Conservation (phyloP, 2,329 filamentous ascomycete genomes). For the Mycosphaerella arachidis region DNA sequence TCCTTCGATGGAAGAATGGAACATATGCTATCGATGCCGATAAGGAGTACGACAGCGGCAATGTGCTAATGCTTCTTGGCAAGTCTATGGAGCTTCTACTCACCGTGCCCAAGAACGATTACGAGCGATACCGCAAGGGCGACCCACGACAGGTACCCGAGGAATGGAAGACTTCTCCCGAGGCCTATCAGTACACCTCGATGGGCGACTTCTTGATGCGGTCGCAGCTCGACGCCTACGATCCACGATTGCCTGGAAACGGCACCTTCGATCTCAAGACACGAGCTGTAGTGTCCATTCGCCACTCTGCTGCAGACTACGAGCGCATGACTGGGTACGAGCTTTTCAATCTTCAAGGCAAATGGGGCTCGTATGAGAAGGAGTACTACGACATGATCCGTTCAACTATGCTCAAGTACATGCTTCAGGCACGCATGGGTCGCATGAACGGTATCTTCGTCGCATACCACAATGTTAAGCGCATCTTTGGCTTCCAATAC, state of each 20-base stretch:
- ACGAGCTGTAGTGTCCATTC: slow-evolving; percentile 81
- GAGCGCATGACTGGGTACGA: slow-evolving; percentile 80
- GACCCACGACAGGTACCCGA: slow-evolving; percentile 65
- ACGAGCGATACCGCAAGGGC: slow-evolving; percentile 72
- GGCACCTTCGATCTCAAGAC: slow-evolving; percentile 98
- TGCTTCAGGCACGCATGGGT: slow-evolving; percentile 91
- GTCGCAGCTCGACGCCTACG: slow-evolving; percentile 88
- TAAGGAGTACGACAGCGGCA: slow-evolving; percentile 81
- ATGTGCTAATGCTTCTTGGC: slow-evolving; percentile 83
- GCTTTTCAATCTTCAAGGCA: slow-evolving; percentile 68
- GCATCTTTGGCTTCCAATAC: slow-evolving; percentile 98
- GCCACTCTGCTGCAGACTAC: slow-evolving; percentile 74
- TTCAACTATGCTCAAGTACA: slow-evolving; percentile 92
- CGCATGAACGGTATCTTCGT: slow-evolving; percentile 99
- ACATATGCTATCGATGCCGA: slow-evolving; percentile 93
- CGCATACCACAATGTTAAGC: slow-evolving; percentile 88
- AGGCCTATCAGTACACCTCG: slow-evolving; percentile 83
- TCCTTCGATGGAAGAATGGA: slow-evolving; percentile 76
- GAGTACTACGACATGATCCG: slow-evolving; percentile 98
- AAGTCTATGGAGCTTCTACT: slow-evolving; percentile 96
- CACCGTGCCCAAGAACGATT: slow-evolving; percentile 75
- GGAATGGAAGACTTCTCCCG: slow-evolving; percentile 65
- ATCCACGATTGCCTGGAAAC: slow-evolving; percentile 77
- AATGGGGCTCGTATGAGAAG: slow-evolving; percentile 87
- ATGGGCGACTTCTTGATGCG: slow-evolving; percentile 87